Base-by-base conservation (phyloP, 2,329 filamentous ascomycete species). In the Penicillium sp. region DNA sequence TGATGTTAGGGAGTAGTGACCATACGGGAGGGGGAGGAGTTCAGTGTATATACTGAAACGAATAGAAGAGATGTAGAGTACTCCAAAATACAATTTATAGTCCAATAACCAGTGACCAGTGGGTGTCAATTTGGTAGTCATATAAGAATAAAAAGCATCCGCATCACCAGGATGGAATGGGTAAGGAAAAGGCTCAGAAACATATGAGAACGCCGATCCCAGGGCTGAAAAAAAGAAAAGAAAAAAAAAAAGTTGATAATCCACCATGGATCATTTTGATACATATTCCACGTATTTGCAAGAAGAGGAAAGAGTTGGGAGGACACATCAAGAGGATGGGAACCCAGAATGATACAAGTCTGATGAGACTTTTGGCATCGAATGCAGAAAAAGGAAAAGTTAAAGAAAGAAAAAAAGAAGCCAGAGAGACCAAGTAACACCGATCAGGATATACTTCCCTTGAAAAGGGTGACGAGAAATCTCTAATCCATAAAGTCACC, bases 401-500 rank as follows among this genome's bases (percentile, higher is more conserved):
- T 8, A 31, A 23, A n/a, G n/a, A 21, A 50, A 25, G 41, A 53
- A 27, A 34, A 23, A 50, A 53, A 31, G 40, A 38, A 50, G n/a
- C 40, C 8, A 47, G 21, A 55, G 31, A 54, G 34, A 7, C 9
- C 25, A 5, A 8, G 19, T 4, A 31, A 27, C 27, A 19, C 19
- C 9, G 19, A 19, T 19, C 27, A 27, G 4, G 33, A 54, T 46
- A 44, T 39, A 52, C 44, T 50, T 23, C n/a, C 21, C n/a, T 39
- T 25, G 44, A 7, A 39, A 40, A 49, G 50, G 46, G 46, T 27
- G 39, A 38, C 48, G 6, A 19, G 27, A 16, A 13, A 36, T 25
- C 31, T 29, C 65, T 81, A 96, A 71, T 97, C 92, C 92, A 97
- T 97, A 70, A 99, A 97, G 71, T 99, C 94, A 45, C 93, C 94